Conservation (phyloP, 2,329 filamentous ascomycete species). For the Aureobasidium pullulans region DNA sequence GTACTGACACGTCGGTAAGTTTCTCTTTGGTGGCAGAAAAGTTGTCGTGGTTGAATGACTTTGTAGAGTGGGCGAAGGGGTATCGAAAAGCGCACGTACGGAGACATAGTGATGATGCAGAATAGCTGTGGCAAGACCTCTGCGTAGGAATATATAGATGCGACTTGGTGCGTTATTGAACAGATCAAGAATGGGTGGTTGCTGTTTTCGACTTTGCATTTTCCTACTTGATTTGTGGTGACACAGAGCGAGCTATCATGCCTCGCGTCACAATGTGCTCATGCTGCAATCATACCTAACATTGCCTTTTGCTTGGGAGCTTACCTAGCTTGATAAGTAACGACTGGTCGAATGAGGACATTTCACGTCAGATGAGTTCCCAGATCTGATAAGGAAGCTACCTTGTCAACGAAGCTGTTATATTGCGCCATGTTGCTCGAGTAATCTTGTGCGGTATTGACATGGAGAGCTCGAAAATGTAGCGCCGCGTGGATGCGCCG, state of each 20-base stretch:
- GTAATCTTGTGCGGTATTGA: no score
- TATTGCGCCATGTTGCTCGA: no score
- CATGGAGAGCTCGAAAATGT: no score
- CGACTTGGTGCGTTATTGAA: no score
- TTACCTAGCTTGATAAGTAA: background rate
- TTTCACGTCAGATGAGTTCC: no score
- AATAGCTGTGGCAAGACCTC: background rate
- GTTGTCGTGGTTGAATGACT: background rate
- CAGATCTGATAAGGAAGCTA: no score
- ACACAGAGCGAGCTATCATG: background rate
- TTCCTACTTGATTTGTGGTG: background rate
- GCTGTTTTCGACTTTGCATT: no score
- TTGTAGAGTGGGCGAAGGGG: background rate
- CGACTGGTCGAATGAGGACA: no score
- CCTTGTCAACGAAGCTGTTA: no score
- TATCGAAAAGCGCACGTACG: conserved; percentile 12
- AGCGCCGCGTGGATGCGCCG: no score
- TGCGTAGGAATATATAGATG: no score
- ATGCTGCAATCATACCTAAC: background rate
- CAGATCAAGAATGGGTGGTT: no score
- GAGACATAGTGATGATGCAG: conserved; percentile 8
- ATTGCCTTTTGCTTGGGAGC: background rate
- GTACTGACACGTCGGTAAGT: conserved; percentile 14
- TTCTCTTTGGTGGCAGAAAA: background rate
- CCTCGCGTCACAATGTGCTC: background rate